Conservation (phyloP, 2,329 filamentous ascomycete species). For the Fusarium pseudocircinatum region DNA sequence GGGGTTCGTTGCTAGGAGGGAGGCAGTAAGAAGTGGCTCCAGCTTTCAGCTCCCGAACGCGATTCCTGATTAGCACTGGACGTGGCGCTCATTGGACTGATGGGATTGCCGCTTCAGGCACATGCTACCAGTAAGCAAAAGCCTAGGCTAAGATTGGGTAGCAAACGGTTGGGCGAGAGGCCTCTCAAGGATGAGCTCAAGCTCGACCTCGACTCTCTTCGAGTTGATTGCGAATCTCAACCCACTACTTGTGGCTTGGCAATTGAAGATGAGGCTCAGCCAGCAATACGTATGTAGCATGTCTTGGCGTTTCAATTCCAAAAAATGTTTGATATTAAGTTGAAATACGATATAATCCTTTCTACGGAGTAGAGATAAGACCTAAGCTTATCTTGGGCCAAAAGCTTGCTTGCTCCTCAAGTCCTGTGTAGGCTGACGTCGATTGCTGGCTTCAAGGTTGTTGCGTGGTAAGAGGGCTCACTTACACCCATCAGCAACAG, state of each 20-base stretch:
- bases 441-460: not conserved
- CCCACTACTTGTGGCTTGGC: constrained; percentile 18
- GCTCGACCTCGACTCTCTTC: not conserved
- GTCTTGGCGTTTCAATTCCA: constrained; percentile 1
- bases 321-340: not conserved
- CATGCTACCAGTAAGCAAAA: not conserved
- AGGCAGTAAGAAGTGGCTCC: not conserved
- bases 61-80: not conserved
- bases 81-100: constrained; percentile 5
- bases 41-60: constrained; percentile 1
- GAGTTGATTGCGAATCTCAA: constrained; percentile 8
- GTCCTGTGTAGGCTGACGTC: not conserved
- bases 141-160: constrained; percentile 8
- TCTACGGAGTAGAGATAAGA: not conserved
- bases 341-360: not conserved
- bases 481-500: not conserved
- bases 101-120: constrained; percentile 25
- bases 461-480: not conserved
- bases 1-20: constrained; percentile 4
- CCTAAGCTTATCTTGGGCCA: not conserved
- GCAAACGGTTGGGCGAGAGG: constrained; percentile 18
- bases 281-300: constrained; percentile 5
- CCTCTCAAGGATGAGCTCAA: constrained; percentile 11
- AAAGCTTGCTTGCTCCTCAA: not conserved
- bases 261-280: constrained; percentile 15